A percentile compares a stretch with the other conserved stretches of the same genome.
phyloP scores from a whole-genome alignment of 164 flowering plant species.

The Chloranthus sessilifolius region DNA sequence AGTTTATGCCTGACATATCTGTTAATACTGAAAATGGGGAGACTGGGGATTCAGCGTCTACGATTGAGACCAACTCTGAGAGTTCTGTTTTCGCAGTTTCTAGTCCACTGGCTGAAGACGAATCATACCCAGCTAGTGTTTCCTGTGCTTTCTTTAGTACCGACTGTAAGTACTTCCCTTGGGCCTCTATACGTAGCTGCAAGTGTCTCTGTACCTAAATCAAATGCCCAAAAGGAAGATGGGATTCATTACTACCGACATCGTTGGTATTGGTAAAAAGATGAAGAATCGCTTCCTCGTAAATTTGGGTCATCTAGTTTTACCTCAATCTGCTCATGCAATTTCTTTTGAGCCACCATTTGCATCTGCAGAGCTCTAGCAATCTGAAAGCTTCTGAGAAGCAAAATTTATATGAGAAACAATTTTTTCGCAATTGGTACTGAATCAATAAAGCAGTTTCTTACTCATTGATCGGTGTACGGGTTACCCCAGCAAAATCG shows the following conservation, averaged over 20 bases:
- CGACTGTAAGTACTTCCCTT: conserved; percentile 82
- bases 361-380: conserved; percentile 74
- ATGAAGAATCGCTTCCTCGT: not conserved
- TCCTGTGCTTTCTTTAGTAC: conserved; percentile 84
- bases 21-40: conserved; percentile 61
- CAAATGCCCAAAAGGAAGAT: not conserved
- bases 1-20: conserved; percentile 30
- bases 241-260: not conserved
- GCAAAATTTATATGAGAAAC: not conserved
- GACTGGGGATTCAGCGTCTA: conserved; percentile 31
- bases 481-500: conserved; percentile 26
- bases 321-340: conserved; percentile 92
- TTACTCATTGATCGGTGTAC: conserved; percentile 50
- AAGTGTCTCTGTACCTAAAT: conserved; percentile 87
- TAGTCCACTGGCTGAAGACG: conserved; percentile 38
- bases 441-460: conserved; percentile 5
- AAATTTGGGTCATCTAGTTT: not conserved
- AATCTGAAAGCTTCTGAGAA: conserved; percentile 53
- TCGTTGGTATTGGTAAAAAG: not conserved
- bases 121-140: conserved; percentile 52
- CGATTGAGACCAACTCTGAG: conserved; percentile 59
- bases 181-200: conserved; percentile 94
- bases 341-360: conserved; percentile 85
- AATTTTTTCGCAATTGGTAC: not conserved
- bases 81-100: conserved; percentile 62